Conservation (phyloP, 2,329 filamentous ascomycete genomes). For the Colletotrichum noveboracense region DNA sequence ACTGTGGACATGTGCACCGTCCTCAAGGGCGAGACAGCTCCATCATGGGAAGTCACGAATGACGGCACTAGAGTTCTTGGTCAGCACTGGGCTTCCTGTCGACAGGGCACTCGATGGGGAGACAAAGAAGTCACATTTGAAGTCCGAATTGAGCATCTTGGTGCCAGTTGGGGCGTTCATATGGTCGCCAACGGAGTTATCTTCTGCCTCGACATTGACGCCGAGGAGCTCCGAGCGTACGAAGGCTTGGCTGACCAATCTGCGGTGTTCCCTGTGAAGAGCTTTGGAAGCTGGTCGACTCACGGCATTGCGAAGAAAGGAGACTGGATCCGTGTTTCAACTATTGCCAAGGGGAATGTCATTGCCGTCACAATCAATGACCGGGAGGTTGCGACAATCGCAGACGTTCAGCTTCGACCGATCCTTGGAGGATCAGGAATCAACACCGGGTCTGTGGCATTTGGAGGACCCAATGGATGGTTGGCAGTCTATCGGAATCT, state of each 20-base stretch:
- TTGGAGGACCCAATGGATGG: constrained; percentile 14
- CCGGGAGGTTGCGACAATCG: not conserved
- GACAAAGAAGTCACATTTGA: not conserved
- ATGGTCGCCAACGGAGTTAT: constrained; percentile 18
- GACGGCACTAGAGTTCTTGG: not conserved
- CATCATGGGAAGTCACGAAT: constrained; percentile 3
- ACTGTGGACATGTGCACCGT: constrained; percentile 12
- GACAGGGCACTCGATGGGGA: constrained; percentile 7
- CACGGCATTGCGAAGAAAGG: not conserved
- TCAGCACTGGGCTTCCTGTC: constrained; percentile 15
- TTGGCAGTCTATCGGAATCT: not conserved
- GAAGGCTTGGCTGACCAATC: constrained; percentile 6
- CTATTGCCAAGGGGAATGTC: not conserved
- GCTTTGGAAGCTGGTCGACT: not conserved
- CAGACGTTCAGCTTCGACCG: not conserved
- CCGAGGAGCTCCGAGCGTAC: not conserved
- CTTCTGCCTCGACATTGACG: constrained; percentile 4
- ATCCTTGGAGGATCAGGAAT: not conserved
- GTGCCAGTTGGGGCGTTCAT: constrained; percentile 17
- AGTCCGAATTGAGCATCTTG: not conserved
- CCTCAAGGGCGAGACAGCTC: not conserved
- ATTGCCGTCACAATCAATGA: not conserved
- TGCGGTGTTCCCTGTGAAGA: not conserved
- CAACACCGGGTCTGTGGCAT: constrained; percentile 11
- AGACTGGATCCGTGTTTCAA: not conserved